These are phyloP conservation scores for Daphne laureola DNA, from an alignment of 441 rosid species.

Conservation along the genomic window DNA sequence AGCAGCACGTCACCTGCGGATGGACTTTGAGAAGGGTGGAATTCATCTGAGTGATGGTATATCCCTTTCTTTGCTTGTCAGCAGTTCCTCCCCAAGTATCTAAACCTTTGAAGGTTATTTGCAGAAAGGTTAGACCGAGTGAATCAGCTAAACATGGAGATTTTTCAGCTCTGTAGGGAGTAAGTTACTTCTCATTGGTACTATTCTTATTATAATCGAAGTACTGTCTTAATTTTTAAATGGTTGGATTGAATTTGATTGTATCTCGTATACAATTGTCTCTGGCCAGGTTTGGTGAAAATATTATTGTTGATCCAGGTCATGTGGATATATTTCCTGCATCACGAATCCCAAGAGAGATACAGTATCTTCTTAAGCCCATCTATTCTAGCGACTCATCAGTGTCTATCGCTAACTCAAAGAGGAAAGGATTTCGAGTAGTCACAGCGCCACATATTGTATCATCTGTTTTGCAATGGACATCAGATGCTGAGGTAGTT, in stretches of 20 bases:
- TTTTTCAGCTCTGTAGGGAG: constrained; percentile 65
- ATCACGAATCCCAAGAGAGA: constrained; percentile 59
- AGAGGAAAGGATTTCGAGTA: constrained; percentile 62
- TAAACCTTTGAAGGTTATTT: constrained; percentile 16
- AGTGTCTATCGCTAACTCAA: constrained; percentile 24
- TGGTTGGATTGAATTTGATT: constrained; percentile 12
- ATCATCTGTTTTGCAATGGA: constrained; percentile 64
- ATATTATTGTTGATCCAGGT: constrained; percentile 70
- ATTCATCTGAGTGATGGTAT: constrained; percentile 78
- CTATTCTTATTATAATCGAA: constrained; percentile 5
- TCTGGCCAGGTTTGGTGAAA: constrained; percentile 66
- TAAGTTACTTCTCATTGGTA: constrained; percentile 26
- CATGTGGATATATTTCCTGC: constrained; percentile 78
- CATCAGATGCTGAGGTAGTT: constrained; percentile 71
- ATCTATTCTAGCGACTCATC: constrained; percentile 32
- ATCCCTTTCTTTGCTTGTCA: constrained; percentile 12
- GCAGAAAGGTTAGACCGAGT: constrained; percentile 78
- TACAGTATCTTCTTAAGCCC: constrained; percentile 62
- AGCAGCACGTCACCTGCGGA: constrained; percentile 61
- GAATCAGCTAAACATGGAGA: constrained; percentile 59
- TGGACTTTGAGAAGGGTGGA: constrained; percentile 95
- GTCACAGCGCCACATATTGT: constrained; percentile 56
- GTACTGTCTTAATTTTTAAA: constrained; percentile 7
- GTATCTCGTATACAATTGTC: constrained; percentile 9
- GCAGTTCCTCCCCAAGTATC: constrained; percentile 4